Evolutionary conservation across 1,284 basidiomycete species (phyloP).

Genomic region (Trametes versicolor): DNA sequence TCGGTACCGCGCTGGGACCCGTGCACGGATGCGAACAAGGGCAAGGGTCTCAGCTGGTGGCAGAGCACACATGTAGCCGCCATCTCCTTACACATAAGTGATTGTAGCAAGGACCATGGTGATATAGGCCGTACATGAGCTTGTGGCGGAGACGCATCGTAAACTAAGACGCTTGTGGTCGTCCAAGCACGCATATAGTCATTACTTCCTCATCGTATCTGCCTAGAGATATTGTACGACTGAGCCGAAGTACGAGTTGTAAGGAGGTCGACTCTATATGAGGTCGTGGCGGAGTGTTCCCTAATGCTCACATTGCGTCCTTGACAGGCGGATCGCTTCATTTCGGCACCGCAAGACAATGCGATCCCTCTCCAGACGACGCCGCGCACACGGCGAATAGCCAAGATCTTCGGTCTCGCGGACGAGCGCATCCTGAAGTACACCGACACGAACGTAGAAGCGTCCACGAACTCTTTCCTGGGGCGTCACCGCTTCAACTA

Average conservation of each 20-base stretch:
- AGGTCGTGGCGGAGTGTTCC: not conserved
- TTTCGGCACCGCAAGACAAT: slow-evolving; percentile 49
- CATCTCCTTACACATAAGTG: too few relatives aligned
- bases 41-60: not conserved
- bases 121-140: too few relatives aligned
- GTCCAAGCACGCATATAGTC: too few relatives aligned
- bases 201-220: too few relatives aligned
- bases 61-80: too few relatives aligned
- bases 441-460: slow-evolving; percentile 42
- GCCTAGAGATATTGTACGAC: too few relatives aligned
- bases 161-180: too few relatives aligned
- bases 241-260: too few relatives aligned
- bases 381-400: slow-evolving; percentile 58
- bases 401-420: slow-evolving; percentile 55
- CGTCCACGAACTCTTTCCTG: slow-evolving; percentile 46
- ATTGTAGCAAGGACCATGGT: too few relatives aligned
- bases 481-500: slow-evolving; percentile 49
- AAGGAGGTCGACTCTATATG: not conserved
- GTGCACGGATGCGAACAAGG: slow-evolving; percentile 5
- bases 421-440: slow-evolving; percentile 57
- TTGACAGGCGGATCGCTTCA: slow-evolving; percentile 58
- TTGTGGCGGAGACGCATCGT: too few relatives aligned
- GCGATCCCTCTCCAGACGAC: slow-evolving; percentile 55
- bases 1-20: slow-evolving; percentile 6
- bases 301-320: not conserved